Base-by-base conservation (phyloP, 768 basidiomycete genomes). In the Paxillus rubicundulus region DNA sequence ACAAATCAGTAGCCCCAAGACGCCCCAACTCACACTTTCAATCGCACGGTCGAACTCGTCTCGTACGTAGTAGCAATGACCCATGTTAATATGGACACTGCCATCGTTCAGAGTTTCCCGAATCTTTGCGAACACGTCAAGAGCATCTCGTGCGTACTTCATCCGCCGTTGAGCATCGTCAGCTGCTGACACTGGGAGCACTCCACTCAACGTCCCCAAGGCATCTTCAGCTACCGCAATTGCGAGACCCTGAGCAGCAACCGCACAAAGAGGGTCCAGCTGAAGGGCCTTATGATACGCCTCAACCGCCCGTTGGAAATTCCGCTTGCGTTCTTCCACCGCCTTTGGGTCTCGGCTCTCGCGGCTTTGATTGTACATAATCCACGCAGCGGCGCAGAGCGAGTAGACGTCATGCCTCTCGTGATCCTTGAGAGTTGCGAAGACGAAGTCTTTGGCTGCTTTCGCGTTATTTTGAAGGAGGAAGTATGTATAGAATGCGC, bases 11-110 rank as follows among this genome's bases (percentile, higher is more conserved):
- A 16, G 13, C 3, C 18, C 24, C 34, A 37, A 37, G 34, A 5
- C 46, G 28, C 12, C 8, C 10, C 14, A 2, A 76, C 85, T 67
- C 66, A 97, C 96, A 62, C 91, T 90, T 70, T 99, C 95, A 56
- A 98, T 95, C 1, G 97, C 96, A 45, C 90, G 80, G 57, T 98
- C 96, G 65, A 87, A 97, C 66, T 99, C 96, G 53, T 97, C 96
- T 46, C 92, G 79, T 17, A 84, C 81, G 64, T 92, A 96, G 66
- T 94, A 89, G 62, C 94, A 97, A 63, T 98, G 97, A 0, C 95
- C 97, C 77, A 98, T 95, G 67, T 99, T 99, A 63, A 92, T 77
- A 64, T 95, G 93, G 4, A 97, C 93, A 53, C 89, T 89, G 7
- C 90, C 92, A 39, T 84, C 82, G 52, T 82, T 81, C 48, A 93